Base-by-base conservation (phyloP, 257 asterid genomes). In the Solanum pinnatisectum region DNA sequence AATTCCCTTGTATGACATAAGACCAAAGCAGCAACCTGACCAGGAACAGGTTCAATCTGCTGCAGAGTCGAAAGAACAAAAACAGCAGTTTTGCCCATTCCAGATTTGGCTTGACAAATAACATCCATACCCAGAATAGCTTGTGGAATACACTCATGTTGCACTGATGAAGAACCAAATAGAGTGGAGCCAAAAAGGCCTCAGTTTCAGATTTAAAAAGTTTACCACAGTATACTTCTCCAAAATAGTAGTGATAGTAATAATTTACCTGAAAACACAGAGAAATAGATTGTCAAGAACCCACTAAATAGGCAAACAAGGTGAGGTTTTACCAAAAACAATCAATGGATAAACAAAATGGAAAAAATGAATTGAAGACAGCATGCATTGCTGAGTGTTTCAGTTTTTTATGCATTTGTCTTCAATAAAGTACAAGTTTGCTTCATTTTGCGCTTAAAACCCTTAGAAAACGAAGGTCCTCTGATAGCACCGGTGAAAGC, bases 131-230 rank as follows among this genome's bases (percentile, higher is more conserved):
- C 99, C 93, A 96, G 84, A 88, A 93, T 96, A 44, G 99, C 99
- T 95, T 96, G 99, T 63, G 99, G 99, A 72, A 96, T 96, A 87
- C 99, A 95, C 93, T 96, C 99, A 13, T 96, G 99, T 96, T 96
- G 99, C 88, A 96, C 99, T 96, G 95, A 86, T 90, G 96, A 93
- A 93, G 94, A 96, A 93, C 96, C 95, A 95, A 94, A 94, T 90
- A 94, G 93, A 94, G 90, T 91, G 90, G 93, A 92, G 88, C 95
- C 91, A 94, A 92, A 94, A 93, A 91, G 92, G 93, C 97, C 98
- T 94, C 97, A 96, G 92, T 92, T 94, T 92, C 93, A 92, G 91
- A 90, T 92, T 89, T 92, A 94, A 96, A 95, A 90, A 91, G 87
- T 93, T 89, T 92, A 93, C 94, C 97, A 91, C 91, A 92, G 91